Percentiles rank a stretch among this genome's conserved stretches.
phyloP scores from a whole-genome alignment of 805 yeast genomes.

The Ogataea parapolymorpha region DNA sequence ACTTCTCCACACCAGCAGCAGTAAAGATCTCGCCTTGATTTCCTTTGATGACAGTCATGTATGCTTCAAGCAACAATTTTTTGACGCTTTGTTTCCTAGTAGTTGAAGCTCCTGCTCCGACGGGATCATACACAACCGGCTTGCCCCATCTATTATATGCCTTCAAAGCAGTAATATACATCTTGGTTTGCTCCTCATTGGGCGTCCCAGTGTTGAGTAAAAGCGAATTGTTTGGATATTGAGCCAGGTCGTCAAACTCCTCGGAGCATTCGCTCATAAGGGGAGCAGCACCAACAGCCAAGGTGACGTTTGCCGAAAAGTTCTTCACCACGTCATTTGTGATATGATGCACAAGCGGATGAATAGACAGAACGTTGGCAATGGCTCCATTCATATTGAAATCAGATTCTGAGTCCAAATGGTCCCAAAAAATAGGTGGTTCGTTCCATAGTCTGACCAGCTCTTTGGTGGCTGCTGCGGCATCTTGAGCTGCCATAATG shows the following conservation, averaged over 20 bases:
- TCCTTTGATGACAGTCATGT: conserved; percentile 71
- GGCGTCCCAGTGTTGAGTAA: conserved; percentile 78
- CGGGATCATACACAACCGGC: conserved; percentile 84
- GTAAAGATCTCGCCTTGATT: conserved; percentile 76
- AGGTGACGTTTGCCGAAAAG: conserved; percentile 80
- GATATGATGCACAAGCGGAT: conserved; percentile 80
- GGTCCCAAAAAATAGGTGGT: conserved; percentile 27
- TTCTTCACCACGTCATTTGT: conserved; percentile 88
- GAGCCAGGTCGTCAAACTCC: conserved; percentile 68
- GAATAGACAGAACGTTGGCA: conserved; percentile 8
- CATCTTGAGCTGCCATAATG: conserved; percentile 62
- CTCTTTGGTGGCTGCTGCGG: conserved; percentile 47
- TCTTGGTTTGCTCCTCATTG: conserved; percentile 38
- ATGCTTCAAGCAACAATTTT: conserved; percentile 52
- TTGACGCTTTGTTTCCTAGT: conserved; percentile 50
- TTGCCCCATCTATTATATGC: conserved; percentile 54
- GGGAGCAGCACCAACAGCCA: conserved; percentile 85
- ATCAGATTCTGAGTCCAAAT: background rate
- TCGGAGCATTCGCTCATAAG: conserved; percentile 74
- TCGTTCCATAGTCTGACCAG: conserved; percentile 32
- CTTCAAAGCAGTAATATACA: conserved; percentile 48
- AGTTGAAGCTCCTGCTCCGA: conserved; percentile 83
- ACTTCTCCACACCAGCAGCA: conserved; percentile 45
- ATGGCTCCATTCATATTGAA: background rate
- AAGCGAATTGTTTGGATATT: conserved; percentile 50